A percentile compares a stretch with the other conserved stretches of the same genome.
Conservation (phyloP, 2,329 filamentous ascomycete species). For the Clarireedia homoeocarpa region DNA sequence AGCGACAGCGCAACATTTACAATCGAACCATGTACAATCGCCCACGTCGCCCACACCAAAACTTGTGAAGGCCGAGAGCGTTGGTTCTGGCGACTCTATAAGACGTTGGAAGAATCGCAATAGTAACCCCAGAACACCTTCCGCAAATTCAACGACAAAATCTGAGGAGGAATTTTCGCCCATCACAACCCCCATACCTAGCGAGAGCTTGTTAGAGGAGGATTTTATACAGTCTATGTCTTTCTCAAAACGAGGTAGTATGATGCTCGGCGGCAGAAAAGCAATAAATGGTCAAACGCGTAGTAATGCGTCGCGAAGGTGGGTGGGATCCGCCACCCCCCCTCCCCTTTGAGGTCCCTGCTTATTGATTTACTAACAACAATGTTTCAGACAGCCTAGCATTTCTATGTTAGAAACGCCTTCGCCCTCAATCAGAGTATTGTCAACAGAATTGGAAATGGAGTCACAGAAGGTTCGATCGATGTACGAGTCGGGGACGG, state of each 20-base stretch:
- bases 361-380: conserved; percentile 12
- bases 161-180: conserved; percentile 37
- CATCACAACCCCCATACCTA: conserved; percentile 49
- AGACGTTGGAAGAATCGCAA: conserved; percentile 17
- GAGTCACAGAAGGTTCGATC: conserved; percentile 31
- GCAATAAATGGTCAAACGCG: conserved; percentile 22
- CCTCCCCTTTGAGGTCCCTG: background rate
- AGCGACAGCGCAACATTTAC: background rate
- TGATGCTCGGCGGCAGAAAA: conserved; percentile 49
- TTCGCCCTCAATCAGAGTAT: conserved; percentile 18
- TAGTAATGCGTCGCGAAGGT: conserved; percentile 20
- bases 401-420: conserved; percentile 22
- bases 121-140: conserved; percentile 8
- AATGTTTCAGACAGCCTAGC: conserved; percentile 22
- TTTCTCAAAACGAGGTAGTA: conserved; percentile 57
- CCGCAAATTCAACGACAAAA: conserved; percentile 17
- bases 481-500: conserved; percentile 28
- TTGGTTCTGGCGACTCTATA: conserved; percentile 3
- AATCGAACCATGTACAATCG: conserved; percentile 6
- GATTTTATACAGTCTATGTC: conserved; percentile 47
- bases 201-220: conserved; percentile 48
- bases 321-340: conserved; percentile 2
- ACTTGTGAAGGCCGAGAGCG: conserved; percentile 14
- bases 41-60: conserved; percentile 7
- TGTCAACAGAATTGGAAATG: conserved; percentile 27